Percentiles rank a stretch among this genome's conserved stretches.
Evolutionary conservation across 1,139 yeast genomes (phyloP).

Genomic region (Ogataea hybrid): DNA sequence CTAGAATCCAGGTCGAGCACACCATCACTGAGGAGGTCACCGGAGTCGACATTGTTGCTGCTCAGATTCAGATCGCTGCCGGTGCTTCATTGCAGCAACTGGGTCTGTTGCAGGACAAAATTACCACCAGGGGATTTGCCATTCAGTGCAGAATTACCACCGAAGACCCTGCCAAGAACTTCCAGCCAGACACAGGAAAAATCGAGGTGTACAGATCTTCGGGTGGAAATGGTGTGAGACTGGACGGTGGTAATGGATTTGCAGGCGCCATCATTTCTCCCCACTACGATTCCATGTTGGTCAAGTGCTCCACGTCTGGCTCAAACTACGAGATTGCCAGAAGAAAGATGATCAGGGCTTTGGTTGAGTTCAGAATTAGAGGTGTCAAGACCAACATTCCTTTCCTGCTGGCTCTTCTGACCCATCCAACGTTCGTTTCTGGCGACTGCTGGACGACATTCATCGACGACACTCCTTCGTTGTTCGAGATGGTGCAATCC

Average conservation of each 20-base stretch:
- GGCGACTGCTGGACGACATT: constrained; percentile 98
- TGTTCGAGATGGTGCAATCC: constrained; percentile 92
- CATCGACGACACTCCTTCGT: constrained; percentile 94
- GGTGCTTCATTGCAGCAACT: constrained; percentile 93
- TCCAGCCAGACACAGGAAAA: constrained; percentile 99
- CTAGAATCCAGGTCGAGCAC: constrained; percentile 98
- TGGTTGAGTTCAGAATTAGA: constrained; percentile 96
- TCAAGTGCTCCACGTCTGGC: constrained; percentile 95
- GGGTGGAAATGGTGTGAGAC: constrained; percentile 98
- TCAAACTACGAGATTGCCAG: constrained; percentile 96
- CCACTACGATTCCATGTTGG: constrained; percentile 97
- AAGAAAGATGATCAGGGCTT: constrained; percentile 94
- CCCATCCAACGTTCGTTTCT: constrained; percentile 82
- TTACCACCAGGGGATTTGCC: constrained; percentile 96
- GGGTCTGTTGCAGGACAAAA: constrained; percentile 90
- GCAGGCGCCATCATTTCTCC: constrained; percentile 99
- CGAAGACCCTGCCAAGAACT: constrained; percentile 94
- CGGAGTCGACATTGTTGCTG: constrained; percentile 97
- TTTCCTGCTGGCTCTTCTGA: constrained; percentile 86
- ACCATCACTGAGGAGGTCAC: constrained; percentile 99
- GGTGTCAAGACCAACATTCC: constrained; percentile 99
- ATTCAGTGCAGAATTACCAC: constrained; percentile 99
- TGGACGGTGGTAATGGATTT: constrained; percentile 98
- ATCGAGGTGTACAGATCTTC: constrained; percentile 97
- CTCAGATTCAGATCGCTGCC: constrained; percentile 98